Evolutionary conservation across 1,284 basidiomycete genomes (phyloP).

Genomic region (Chondrostereum purpureum): DNA sequence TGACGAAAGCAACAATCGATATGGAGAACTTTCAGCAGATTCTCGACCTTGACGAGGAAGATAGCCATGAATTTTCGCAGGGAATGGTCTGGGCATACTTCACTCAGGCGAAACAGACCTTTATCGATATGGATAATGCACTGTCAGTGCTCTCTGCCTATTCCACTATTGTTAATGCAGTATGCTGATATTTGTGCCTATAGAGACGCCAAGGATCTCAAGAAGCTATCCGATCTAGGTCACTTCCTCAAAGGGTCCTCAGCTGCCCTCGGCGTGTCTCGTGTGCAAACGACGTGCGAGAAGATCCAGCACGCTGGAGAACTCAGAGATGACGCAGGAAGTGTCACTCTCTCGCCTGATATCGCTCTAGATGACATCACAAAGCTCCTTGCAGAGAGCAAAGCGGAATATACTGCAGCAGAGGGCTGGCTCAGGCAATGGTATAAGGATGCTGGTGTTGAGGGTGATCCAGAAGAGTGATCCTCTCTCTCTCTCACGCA

Average conservation of each 20-base stretch:
- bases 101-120: slow-evolving; percentile 69
- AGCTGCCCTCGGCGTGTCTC: slow-evolving; percentile 79
- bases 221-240: slow-evolving; percentile 67
- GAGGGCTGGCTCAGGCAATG: slow-evolving; percentile 35
- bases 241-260: slow-evolving; percentile 96
- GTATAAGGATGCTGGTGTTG: slow-evolving; percentile 16
- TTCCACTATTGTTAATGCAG: not conserved
- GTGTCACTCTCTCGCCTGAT: slow-evolving; percentile 20
- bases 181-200: slow-evolving; percentile 5
- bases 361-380: slow-evolving; percentile 64
- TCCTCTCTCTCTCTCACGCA: too few relatives aligned
- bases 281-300: slow-evolving; percentile 81
- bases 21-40: slow-evolving; percentile 81
- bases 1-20: slow-evolving; percentile 45
- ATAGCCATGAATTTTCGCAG: slow-evolving; percentile 69
- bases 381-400: slow-evolving; percentile 27
- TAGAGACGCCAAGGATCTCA: slow-evolving; percentile 55
- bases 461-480: not conserved
- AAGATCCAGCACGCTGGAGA: slow-evolving; percentile 85
- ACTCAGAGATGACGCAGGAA: slow-evolving; percentile 42
- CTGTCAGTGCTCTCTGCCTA: slow-evolving; percentile 49
- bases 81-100: slow-evolving; percentile 81
- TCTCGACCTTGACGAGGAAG: slow-evolving; percentile 86
- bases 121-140: slow-evolving; percentile 71
- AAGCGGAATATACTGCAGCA: slow-evolving; percentile 32